A percentile compares a stretch with the other conserved stretches of the same genome.
Conservation (phyloP, 768 basidiomycete species). For the Phlebiopsis gigantea region DNA sequence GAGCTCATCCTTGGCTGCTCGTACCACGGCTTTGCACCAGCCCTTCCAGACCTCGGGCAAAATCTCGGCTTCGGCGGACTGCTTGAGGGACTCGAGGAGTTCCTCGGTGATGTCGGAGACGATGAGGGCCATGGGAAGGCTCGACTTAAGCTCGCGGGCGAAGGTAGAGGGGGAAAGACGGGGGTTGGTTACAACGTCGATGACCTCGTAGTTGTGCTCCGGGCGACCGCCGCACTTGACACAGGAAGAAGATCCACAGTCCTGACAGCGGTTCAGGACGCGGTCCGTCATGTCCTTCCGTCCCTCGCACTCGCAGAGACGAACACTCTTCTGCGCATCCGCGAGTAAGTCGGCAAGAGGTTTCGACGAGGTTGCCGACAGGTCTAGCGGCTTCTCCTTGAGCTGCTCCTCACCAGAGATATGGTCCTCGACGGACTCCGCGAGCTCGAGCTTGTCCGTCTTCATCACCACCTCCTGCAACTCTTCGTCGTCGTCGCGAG, state of each 20-base stretch:
- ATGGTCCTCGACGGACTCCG: constrained; percentile 37
- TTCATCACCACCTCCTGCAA: constrained; percentile 46
- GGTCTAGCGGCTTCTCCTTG: constrained; percentile 56
- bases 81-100: constrained; percentile 48
- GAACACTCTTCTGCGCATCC: constrained; percentile 62
- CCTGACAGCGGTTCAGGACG: constrained; percentile 60
- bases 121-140: constrained; percentile 82
- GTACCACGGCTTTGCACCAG: constrained; percentile 66
- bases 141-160: constrained; percentile 68
- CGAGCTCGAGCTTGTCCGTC: constrained; percentile 17
- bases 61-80: constrained; percentile 35
- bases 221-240: constrained; percentile 86
- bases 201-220: constrained; percentile 66
- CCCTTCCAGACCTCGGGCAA: constrained; percentile 54
- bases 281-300: constrained; percentile 69
- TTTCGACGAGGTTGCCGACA: constrained; percentile 48
- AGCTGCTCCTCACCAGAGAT: constrained; percentile 74
- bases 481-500: constrained; percentile 29
- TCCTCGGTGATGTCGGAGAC: constrained; percentile 45
- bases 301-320: constrained; percentile 91
- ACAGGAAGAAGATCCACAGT: constrained; percentile 79
- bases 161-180: constrained; percentile 74
- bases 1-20: constrained; percentile 56
- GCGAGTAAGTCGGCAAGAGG: constrained; percentile 53
- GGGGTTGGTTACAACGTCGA: constrained; percentile 45